Base-by-base conservation (phyloP, 2,329 filamentous ascomycete species). In the Claviceps maximensis region DNA sequence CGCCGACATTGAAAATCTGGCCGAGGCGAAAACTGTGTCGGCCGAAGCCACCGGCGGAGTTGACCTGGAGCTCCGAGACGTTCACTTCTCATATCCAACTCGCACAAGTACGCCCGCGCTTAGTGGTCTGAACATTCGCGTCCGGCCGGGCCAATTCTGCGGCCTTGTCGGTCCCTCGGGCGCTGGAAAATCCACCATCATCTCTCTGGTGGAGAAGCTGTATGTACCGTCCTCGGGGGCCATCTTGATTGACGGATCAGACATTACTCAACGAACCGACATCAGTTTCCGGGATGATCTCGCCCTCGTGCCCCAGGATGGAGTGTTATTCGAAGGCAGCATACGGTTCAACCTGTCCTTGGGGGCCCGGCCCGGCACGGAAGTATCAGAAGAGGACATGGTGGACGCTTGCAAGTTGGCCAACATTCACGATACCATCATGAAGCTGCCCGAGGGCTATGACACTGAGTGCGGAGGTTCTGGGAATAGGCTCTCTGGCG, bases 401-500 rank as follows among this genome's bases (percentile, higher is more conserved):
- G 71, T 79, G 58, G 74, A 78, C 48, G 82, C 82, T 0, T 84
- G 80, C 62, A 73, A 74, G 51, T 65, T 80, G 15, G 81, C 81
- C n/a, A 80, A 82, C 59, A 82, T 85, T 23, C 77, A 83, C 60
- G 78, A 82, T 1, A 74, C 74, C 15, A 79, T 84, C 50, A 62
- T 67, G 33, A 65, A 66, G 0, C 62, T 84, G 10, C 79, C 78
- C 0, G 65, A 80, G 23, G 78, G 78, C 0, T 82, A 82, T 56
- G 65, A 80, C 6, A 82, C 79, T 0, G 69, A 71, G 36, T 66
- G 79, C 8, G 72, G 86, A 7, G 79, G 82, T 19, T 80, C 83
- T 52, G 83, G 83, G 8, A 79, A 79, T 0, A 73, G 79, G 21
- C 64, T 89, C 19, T 86, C 82, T 0, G 84, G 84, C 7, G 85